Conservation (phyloP, 225 moss, liverwort and hornwort species). For the Thuidium tamariscinum region DNA sequence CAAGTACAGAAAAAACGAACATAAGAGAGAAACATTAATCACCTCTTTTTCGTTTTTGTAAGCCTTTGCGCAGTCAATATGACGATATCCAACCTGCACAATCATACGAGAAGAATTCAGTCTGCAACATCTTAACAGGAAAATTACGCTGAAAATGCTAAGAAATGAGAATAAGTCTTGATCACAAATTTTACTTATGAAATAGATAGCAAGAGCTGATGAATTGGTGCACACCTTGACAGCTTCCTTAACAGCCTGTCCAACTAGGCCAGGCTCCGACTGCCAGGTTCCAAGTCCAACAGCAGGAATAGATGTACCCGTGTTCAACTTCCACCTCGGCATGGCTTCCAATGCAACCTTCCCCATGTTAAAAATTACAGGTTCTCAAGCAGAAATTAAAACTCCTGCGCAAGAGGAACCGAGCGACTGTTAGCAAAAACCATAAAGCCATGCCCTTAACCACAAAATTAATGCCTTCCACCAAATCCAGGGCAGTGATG, state of each 20-base stretch:
- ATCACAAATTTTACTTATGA: neutral
- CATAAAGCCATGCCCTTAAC: neutral
- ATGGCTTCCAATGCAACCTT: conserved; percentile 9
- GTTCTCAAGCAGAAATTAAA: neutral
- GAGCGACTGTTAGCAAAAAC: neutral
- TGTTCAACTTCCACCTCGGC: conserved; percentile 33
- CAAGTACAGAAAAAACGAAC: neutral
- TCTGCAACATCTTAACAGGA: neutral
- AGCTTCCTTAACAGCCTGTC: conserved; percentile 48
- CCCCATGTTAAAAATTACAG: neutral
- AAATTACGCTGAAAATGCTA: neutral
- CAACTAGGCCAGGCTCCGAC: conserved; percentile 42
- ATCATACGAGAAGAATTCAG: neutral
- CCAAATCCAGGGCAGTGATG: neutral
- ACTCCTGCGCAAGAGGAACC: neutral
- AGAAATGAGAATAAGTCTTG: neutral
- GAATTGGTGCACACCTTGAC: conserved; percentile 19
- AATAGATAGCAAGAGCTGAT: neutral
- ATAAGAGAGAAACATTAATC: neutral
- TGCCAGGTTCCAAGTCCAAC: conserved; percentile 71
- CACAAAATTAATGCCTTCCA: neutral
- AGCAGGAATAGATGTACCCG: conserved; percentile 33
- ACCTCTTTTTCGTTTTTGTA: conserved; percentile 50
- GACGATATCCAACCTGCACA: conserved; percentile 52
- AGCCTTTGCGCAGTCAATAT: conserved; percentile 54